phyloP scores from a whole-genome alignment of 2,329 filamentous ascomycete genomes.

The Arthrobotrys sinensis region DNA sequence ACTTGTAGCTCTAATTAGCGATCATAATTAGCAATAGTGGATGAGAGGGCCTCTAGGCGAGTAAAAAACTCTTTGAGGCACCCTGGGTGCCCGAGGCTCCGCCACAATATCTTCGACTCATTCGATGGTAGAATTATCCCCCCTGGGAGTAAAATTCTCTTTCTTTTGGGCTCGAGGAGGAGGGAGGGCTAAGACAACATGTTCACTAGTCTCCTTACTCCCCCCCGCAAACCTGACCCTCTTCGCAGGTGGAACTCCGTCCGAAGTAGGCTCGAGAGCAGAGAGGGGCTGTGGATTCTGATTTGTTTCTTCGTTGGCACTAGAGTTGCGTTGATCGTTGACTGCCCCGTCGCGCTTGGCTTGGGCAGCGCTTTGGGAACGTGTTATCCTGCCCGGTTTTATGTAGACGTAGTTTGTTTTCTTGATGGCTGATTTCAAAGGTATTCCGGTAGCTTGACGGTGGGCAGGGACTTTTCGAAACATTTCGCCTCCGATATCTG shows the following conservation, averaged over 20 bases:
- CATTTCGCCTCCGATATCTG: background rate
- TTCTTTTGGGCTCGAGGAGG: too few species aligned
- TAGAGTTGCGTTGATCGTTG: background rate
- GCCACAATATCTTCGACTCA: too few species aligned
- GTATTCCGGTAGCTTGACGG: background rate
- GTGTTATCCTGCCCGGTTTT: slow-evolving; percentile 5
- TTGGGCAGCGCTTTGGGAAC: slow-evolving; percentile 16
- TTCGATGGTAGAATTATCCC: too few species aligned
- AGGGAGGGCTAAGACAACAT: slow-evolving; percentile 4
- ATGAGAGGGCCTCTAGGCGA: too few species aligned
- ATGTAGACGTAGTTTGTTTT: slow-evolving; percentile 31
- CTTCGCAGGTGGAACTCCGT: background rate
- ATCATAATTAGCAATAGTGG: too few species aligned
- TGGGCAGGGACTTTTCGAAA: background rate
- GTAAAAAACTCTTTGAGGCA: too few species aligned
- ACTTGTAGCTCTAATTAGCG: too few species aligned
- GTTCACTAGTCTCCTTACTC: slow-evolving; percentile 17
- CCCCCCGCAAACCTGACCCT: slow-evolving; percentile 38
- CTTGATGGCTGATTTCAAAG: slow-evolving; percentile 33
- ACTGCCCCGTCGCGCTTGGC: background rate
- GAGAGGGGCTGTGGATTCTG: background rate
- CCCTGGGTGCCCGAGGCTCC: too few species aligned
- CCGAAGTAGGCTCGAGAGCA: too few species aligned
- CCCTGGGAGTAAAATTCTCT: too few species aligned
- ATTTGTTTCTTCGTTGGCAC: background rate